phyloP scores from a whole-genome alignment of 2,329 filamentous ascomycete species.

The Rhinocladiella similis region DNA sequence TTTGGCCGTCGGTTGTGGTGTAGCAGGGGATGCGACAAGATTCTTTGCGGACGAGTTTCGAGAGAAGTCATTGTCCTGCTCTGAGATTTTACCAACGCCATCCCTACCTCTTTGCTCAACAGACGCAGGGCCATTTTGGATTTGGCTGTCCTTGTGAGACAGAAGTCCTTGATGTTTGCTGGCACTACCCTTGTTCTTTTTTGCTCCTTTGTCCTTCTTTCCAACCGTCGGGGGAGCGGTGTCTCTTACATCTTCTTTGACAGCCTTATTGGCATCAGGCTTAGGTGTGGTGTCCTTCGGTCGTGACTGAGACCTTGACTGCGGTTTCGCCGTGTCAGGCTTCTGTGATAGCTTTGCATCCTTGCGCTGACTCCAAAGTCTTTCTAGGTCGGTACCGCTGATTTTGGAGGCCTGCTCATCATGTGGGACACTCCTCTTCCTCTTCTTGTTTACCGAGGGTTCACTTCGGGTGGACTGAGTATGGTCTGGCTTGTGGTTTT shows the following conservation, averaged over 20 bases:
- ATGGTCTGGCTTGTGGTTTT: conserved; percentile 33
- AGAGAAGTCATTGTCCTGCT: too few species aligned
- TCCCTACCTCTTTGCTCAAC: neutral
- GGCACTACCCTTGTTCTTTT: neutral
- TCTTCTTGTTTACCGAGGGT: conserved; percentile 47
- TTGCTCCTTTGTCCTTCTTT: neutral
- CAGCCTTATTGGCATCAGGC: neutral
- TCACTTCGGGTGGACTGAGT: conserved; percentile 1
- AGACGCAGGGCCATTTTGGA: neutral
- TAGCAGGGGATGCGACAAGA: conserved; percentile 36
- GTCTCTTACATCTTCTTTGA: neutral
- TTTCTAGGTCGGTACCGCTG: conserved; percentile 69
- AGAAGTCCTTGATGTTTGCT: neutral
- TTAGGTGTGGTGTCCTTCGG: neutral
- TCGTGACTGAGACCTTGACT: conserved; percentile 13
- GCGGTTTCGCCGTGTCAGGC: neutral
- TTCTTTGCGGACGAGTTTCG: neutral
- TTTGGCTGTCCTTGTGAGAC: neutral
- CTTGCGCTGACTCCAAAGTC: conserved; percentile 71
- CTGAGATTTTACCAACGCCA: neutral
- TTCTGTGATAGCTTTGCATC: conserved; percentile 19
- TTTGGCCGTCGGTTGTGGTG: conserved; percentile 54
- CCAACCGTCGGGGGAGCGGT: neutral
- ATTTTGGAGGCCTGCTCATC: conserved; percentile 42
- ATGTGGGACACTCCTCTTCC: conserved; percentile 42